phyloP scores from a whole-genome alignment of 2,329 filamentous ascomycete genomes.

The Diaporthe destruens region DNA sequence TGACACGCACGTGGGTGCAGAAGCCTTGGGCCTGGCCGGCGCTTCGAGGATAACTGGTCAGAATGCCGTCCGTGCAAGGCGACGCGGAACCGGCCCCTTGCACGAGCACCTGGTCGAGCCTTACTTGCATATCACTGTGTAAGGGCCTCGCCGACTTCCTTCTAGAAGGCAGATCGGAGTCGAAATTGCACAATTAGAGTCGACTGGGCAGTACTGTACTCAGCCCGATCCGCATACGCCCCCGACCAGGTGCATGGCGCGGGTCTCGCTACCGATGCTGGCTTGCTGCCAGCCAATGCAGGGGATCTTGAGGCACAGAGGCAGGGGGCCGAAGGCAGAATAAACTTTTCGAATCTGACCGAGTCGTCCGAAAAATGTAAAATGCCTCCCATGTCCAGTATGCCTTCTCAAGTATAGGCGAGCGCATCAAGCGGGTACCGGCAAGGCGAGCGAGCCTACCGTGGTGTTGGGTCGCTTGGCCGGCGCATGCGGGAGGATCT shows the following conservation, averaged over 20 bases:
- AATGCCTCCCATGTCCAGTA: slow-evolving; percentile 8
- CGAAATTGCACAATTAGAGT: slow-evolving; percentile 28
- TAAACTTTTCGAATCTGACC: slow-evolving; percentile 29
- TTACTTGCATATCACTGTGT: background rate
- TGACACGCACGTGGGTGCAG: slow-evolving; percentile 33
- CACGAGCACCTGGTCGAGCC: background rate
- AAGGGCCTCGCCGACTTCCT: slow-evolving; percentile 24
- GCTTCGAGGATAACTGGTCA: slow-evolving; percentile 4
- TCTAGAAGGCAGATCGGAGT: slow-evolving; percentile 34
- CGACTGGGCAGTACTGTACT: slow-evolving; percentile 14
- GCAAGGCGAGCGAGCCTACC: slow-evolving; percentile 1
- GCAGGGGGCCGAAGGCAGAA: slow-evolving; percentile 13
- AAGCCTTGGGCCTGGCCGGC: slow-evolving; percentile 9
- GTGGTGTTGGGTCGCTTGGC: slow-evolving; percentile 11
- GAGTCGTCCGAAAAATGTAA: slow-evolving; percentile 24
- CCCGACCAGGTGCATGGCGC: slow-evolving; percentile 2
- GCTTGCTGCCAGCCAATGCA: slow-evolving; percentile 2
- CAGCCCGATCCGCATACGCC: slow-evolving; percentile 29
- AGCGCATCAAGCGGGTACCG: slow-evolving; percentile 9
- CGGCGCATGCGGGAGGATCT: slow-evolving; percentile 3
- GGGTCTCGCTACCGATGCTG: slow-evolving; percentile 16
- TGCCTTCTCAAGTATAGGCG: background rate
- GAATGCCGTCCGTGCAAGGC: slow-evolving; percentile 23
- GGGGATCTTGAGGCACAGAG: slow-evolving; percentile 30
- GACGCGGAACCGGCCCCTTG: slow-evolving; percentile 28